Conservation (phyloP, 164 flowering plant genomes). For the Nymphaea thermarum region DNA sequence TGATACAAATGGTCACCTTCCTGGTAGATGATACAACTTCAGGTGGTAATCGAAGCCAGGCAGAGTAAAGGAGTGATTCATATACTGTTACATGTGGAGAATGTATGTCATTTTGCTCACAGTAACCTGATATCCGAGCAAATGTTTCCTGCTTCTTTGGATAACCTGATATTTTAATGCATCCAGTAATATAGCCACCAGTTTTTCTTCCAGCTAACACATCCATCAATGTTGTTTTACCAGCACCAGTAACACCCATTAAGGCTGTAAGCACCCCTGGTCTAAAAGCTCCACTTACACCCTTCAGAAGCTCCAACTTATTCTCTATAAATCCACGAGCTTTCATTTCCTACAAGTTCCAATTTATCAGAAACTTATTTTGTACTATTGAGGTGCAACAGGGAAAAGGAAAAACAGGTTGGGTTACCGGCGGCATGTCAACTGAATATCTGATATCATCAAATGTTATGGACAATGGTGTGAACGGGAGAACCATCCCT, state of each 20-base stretch:
- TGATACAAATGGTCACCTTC: conserved; percentile 17
- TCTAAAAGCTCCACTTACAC: conserved; percentile 57
- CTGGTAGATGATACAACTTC: conserved; percentile 22
- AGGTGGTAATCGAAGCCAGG: conserved; percentile 45
- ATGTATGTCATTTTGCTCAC: conserved; percentile 55
- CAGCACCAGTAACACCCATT: conserved; percentile 75
- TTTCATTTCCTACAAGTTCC: conserved; percentile 44
- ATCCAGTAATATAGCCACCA: conserved; percentile 48
- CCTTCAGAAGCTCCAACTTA: conserved; percentile 35
- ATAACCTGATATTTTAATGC: conserved; percentile 40
- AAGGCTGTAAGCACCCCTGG: conserved; percentile 67
- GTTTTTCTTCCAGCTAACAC: conserved; percentile 56
- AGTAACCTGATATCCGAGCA: conserved; percentile 48
- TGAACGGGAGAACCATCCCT: conserved; percentile 49
- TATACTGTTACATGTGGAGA: conserved; percentile 51
- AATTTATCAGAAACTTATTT: neutral
- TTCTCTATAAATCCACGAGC: conserved; percentile 38
- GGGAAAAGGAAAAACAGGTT: too few relatives aligned
- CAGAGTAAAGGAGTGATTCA: conserved; percentile 49
- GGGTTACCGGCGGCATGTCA: conserved; percentile 39
- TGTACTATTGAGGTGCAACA: too few relatives aligned
- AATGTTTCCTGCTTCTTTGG: conserved; percentile 55
- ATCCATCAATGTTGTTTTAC: conserved; percentile 65
- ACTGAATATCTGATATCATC: conserved; percentile 31
- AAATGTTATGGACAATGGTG: conserved; percentile 29